These are phyloP conservation scores for Aspergillus tamarii DNA, from an alignment of 2,329 filamentous ascomycete genomes.

Conservation along the genomic window DNA sequence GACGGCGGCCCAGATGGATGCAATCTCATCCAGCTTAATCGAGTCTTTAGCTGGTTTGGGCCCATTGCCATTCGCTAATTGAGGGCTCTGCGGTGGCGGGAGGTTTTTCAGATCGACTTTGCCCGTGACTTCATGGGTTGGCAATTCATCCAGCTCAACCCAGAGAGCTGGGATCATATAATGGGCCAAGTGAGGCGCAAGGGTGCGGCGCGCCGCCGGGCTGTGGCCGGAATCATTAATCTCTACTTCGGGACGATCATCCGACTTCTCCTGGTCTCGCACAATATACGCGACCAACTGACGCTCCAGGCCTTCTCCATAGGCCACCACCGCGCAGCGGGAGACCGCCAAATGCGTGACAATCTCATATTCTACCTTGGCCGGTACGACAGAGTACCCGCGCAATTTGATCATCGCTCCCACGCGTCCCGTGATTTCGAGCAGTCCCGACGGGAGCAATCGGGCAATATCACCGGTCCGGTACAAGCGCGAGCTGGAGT, in stretches of 20 bases:
- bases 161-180: conserved; percentile 83
- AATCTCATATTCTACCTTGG: conserved; percentile 75
- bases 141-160: conserved; percentile 71
- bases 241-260: conserved; percentile 63
- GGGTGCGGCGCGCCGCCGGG: conserved; percentile 65
- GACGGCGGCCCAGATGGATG: conserved; percentile 71
- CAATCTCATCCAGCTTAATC: conserved; percentile 68
- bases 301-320: conserved; percentile 74
- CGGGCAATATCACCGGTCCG: conserved; percentile 73
- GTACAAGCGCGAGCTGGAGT: conserved; percentile 70
- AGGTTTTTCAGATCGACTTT: conserved; percentile 75
- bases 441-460: conserved; percentile 66
- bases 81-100: conserved; percentile 64
- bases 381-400: conserved; percentile 76
- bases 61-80: conserved; percentile 44
- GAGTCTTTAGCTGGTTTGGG: conserved; percentile 61
- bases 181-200: conserved; percentile 70
- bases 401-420: conserved; percentile 81
- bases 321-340: conserved; percentile 71
- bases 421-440: conserved; percentile 76
- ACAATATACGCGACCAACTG: conserved; percentile 79
- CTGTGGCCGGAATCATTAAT: conserved; percentile 74
- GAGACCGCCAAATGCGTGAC: conserved; percentile 70
- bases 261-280: conserved; percentile 60
- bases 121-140: conserved; percentile 77